phyloP scores from a whole-genome alignment of 2,329 filamentous ascomycete genomes.

The Cladophialophora yegresii region DNA sequence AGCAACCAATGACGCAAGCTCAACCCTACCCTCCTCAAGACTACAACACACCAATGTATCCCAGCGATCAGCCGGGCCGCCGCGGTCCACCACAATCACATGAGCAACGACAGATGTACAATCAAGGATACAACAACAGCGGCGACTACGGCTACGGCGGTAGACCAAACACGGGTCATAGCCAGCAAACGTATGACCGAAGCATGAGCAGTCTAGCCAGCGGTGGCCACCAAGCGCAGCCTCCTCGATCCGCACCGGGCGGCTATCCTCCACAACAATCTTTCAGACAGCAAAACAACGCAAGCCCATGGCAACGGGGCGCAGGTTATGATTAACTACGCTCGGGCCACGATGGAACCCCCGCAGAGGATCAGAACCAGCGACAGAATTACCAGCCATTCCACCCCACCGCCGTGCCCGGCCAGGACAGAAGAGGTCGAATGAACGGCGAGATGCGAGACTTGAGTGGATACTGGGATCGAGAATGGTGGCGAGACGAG shows the following conservation, averaged over 20 bases:
- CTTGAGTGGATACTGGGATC: conserved; percentile 37
- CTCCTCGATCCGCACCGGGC: conserved; percentile 33
- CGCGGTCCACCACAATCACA: conserved; percentile 43
- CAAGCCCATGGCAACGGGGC: conserved; percentile 65
- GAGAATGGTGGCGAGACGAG: conserved; percentile 35
- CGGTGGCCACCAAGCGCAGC: conserved; percentile 27
- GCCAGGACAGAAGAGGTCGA: conserved; percentile 26
- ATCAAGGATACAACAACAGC: conserved; percentile 34
- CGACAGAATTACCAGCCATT: conserved; percentile 9
- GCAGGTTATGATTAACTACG: conserved; percentile 63
- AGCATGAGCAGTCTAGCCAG: conserved; percentile 33
- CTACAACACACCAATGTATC: conserved; percentile 43
- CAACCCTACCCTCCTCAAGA: conserved; percentile 12
- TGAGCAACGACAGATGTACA: conserved; percentile 34
- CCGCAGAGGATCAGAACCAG: not conserved
- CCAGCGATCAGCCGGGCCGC: conserved; percentile 45
- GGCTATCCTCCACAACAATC: conserved; percentile 38
- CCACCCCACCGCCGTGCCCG: not conserved
- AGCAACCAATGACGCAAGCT: conserved; percentile 22
- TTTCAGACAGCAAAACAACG: conserved; percentile 54
- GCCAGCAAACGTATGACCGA: conserved; percentile 39
- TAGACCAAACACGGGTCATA: conserved; percentile 35
- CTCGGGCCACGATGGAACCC: conserved; percentile 26
- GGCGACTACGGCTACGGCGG: conserved; percentile 31
- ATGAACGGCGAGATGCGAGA: conserved; percentile 25